Evolutionary conservation across 441 rosid species (phyloP), one percentile per base, ranked within the genome.

Genomic region (Macaranga tanarius): DNA sequence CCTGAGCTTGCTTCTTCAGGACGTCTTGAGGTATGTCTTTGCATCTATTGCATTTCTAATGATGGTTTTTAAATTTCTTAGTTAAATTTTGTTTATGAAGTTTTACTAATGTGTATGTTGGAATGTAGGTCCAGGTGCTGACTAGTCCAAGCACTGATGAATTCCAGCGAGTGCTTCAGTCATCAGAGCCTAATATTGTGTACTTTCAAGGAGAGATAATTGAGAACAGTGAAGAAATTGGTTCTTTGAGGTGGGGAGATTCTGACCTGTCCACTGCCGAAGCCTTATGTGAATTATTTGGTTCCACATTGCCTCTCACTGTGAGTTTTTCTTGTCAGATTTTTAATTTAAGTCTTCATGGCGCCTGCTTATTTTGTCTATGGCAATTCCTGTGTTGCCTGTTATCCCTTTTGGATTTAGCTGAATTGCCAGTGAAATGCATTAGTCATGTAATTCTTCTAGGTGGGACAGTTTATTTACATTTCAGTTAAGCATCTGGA

Each of bases 1-100:
- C 94, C 98, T 10, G 96, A 90, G 80, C 89, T 95, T 71, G 76
- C 85, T 70, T 91, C 99, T 73, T 83, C 89, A 23, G 98, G 98
- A 48, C 92, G 95, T 67, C 88, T 95, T n/a, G 95, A 95, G 94
- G 99, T 88, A 74, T 76, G 58, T 61, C n/a, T 68, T 83, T 60
- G 58, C 68, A 15, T 48, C 61, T 47, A 16, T 47, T 67, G 64
- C 55, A 16, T 57, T 58, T 31, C 25, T 68, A 12, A 28, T 48
- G 20, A 28, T 42, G 15, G 9, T 66, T 11, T 61, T 71, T 17
- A 45, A 10, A 38, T 73, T 25, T 26, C 40, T 9, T 10, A 42
- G 71, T 45, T 10, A 31, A 62, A 31, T 55, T 16, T 72, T 75
- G 51, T 7, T 54, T 42, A 20, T 22, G 50, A 51, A 25, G 67